Evolutionary conservation across 345 rosid species (phyloP), one percentile per base, ranked within the genome.

Genomic region (Brassica carinata): DNA sequence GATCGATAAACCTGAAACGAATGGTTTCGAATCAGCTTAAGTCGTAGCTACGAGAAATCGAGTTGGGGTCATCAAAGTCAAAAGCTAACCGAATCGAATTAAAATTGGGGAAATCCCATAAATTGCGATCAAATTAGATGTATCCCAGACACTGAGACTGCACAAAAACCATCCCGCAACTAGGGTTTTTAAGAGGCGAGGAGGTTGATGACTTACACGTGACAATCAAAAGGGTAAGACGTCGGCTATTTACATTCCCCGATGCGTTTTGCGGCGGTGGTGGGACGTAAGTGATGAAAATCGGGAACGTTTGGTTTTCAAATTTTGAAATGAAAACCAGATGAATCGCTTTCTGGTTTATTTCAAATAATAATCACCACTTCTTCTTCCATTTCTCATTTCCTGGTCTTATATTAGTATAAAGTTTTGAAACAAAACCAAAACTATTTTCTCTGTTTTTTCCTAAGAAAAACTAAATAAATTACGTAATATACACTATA

Each of bases 221-320:
- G 48, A n/a, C 4, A 61, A 61, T 59, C 18, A n/a, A 45, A 62
- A 31, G 55, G 11, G 64, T 30, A 43, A 43, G 29, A 79, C 18
- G 69, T 40, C 38, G 30, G 30, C 18, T 43, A 59, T 7, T 13
- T 30, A 27, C 74, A 79, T 30, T 45, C 14, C 36, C 78, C 82
- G 78, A 79, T 79, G 74, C 55, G n/a, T n/a, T n/a, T n/a, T n/a
- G 53, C 53, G 53, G 53, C n/a, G 53, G 71, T 51, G 76, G 75
- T 53, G 70, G 76, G 57, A 75, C 55, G 40, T 27, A 45, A 58
- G 64, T 30, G 79, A 74, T 14, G 71, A 80, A 75, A 75, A 80
- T 80, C 83, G 62, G 79, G 76, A 80, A 74, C 79, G 72, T 80
- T 75, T 80, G 83, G 72, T 75, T 69, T 80, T 80, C 83, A 80